phyloP scores from a whole-genome alignment of 176 grass and related monocot species.

The Ensete ventricosum region DNA sequence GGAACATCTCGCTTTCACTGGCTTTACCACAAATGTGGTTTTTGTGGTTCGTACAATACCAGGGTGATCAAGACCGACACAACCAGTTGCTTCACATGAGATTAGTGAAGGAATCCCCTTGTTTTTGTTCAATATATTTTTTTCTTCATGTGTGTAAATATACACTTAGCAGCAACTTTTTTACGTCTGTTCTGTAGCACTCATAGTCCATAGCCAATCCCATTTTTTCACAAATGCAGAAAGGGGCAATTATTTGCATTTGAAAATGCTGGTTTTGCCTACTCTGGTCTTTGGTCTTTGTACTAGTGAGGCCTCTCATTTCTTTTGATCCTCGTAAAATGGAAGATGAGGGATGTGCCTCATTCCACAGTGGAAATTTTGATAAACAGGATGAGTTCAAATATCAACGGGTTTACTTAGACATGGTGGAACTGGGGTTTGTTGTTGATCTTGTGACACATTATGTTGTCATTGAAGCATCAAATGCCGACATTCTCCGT shows the following conservation, averaged over 20 bases:
- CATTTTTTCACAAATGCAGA: constrained; percentile 6
- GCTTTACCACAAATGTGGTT: constrained; percentile 77
- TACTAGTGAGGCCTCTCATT: too few species aligned
- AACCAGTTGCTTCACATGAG: constrained; percentile 32
- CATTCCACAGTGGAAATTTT: too few species aligned
- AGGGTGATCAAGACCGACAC: constrained; percentile 63
- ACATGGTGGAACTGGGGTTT: too few species aligned
- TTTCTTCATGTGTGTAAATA: constrained; percentile 20
- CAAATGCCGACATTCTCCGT: too few species aligned
- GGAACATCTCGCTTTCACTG: constrained; percentile 68
- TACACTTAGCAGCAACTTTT: not conserved
- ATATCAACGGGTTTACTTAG: too few species aligned
- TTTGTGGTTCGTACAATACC: constrained; percentile 77
- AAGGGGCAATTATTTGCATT: not conserved
- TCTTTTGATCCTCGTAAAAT: too few species aligned
- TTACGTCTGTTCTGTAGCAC: not conserved
- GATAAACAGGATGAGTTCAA: too few species aligned
- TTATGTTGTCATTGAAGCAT: too few species aligned
- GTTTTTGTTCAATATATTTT: constrained; percentile 8
- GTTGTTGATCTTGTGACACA: too few species aligned
- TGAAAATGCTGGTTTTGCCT: too few species aligned
- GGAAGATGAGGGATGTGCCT: too few species aligned
- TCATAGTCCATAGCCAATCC: constrained; percentile 1
- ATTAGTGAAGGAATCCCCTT: constrained; percentile 32
- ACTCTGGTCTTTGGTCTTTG: too few species aligned